Evolutionary conservation across 2,329 filamentous ascomycete genomes (phyloP), one percentile per base, ranked within the genome.

Genomic region (Berkeleyomyces basicola): DNA sequence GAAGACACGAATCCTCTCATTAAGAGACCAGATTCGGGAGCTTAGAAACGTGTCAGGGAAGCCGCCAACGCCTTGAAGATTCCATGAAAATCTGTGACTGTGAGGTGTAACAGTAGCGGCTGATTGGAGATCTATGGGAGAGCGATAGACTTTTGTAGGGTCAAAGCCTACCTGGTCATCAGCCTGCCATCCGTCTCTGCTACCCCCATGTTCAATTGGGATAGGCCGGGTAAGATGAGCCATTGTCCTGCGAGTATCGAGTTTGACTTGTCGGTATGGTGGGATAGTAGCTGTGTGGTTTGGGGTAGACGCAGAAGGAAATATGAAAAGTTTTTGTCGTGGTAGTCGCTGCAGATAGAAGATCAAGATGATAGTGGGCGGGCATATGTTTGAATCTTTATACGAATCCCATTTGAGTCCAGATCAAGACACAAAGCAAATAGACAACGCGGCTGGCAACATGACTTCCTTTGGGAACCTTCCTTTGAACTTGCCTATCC

Each of bases 11-110:
- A 62, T 55, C 7, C 40, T 37, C 14, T 58, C 55, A n/a, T n/a
- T 40, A 11, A 64, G n/a, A 14, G 44, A 47, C 63, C 63, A 64
- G 11, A 61, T 51, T 33, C 55, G 44, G n/a, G 46, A 42, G 23
- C 49, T 44, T 36, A 62, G 23, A 16, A 58, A 59, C 4, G 36
- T 36, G 31, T 61, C 59, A 31, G 16, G 43, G 23, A 61, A 59
- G 7, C 10, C 39, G 11, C 43, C 31, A 1, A 33, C 23, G 7
- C 46, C 47, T 4, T 57, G 40, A 31, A 33, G 23, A 36, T 10
- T 36, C 63, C 63, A 64, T 36, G 44, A 14, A n/a, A 51, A 59
- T 40, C 31, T 59, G 39, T 42, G 39, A 7, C 42, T 37, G 16
- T 39, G 11, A 1, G 62, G 40, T 14, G 16, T 11, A 16, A 62